Evolutionary conservation across 2,329 filamentous ascomycete species (phyloP).

Genomic region (Cryphonectria parasitica): DNA sequence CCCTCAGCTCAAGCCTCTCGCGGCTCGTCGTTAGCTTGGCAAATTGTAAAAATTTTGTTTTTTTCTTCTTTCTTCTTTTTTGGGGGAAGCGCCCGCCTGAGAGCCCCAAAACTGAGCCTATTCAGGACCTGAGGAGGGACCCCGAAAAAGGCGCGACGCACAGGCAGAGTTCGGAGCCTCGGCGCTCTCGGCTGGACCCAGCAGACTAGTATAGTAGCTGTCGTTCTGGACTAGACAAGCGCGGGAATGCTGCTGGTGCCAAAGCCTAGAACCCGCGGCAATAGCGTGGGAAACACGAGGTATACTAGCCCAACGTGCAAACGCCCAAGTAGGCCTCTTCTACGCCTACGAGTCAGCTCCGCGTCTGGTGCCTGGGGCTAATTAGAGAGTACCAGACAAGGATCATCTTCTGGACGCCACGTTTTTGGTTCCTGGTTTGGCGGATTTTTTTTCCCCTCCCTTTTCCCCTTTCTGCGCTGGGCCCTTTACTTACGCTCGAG

Average conservation of each 20-base stretch:
- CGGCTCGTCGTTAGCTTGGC: not conserved
- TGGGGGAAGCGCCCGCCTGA: not conserved
- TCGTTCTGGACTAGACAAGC: not conserved
- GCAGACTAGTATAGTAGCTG: not conserved
- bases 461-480: not conserved
- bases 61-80: not conserved
- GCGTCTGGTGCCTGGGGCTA: not conserved
- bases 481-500: too few species aligned
- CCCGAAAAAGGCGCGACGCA: not conserved
- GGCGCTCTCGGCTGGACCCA: not conserved
- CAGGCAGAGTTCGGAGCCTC: not conserved
- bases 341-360: not conserved
- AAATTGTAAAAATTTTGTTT: not conserved
- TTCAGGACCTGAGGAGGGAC: not conserved
- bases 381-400: not conserved
- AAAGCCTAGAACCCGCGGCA: not conserved
- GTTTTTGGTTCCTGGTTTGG: not conserved
- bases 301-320: not conserved
- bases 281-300: not conserved
- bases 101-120: not conserved
- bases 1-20: slow-evolving; percentile 1
- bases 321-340: not conserved
- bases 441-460: not conserved
- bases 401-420: not conserved
- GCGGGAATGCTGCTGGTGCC: not conserved